These are phyloP conservation scores for Phytophthora tentaculata DNA, from an alignment of 352 stramenopile species.

Conservation along the genomic window DNA sequence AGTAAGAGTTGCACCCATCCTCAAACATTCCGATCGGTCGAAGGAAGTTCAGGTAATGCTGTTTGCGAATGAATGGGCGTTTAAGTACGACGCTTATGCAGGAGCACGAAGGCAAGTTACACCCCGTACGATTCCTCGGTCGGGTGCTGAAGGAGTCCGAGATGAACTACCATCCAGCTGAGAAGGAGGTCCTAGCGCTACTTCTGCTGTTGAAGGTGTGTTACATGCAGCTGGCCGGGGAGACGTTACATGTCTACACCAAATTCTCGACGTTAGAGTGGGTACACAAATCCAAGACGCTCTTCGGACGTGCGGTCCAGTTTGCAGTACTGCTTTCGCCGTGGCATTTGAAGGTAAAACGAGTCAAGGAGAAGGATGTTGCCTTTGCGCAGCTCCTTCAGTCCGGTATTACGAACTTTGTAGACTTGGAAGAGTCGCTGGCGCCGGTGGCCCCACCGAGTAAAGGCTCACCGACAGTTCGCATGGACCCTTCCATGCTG, in stretches of 20 bases:
- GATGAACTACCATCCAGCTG: background rate
- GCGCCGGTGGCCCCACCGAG: background rate
- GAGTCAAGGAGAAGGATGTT: background rate
- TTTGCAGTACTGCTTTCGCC: background rate
- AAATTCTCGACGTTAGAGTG: background rate
- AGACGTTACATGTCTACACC: background rate
- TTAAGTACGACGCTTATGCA: background rate
- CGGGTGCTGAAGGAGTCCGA: background rate
- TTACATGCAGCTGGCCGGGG: background rate
- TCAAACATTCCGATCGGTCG: background rate
- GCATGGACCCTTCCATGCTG: background rate
- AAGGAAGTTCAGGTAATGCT: background rate
- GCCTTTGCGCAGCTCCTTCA: background rate
- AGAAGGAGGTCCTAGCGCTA: background rate
- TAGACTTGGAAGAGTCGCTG: background rate
- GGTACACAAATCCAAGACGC: background rate
- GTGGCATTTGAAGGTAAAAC: too few species aligned
- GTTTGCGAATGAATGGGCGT: background rate
- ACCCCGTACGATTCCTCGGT: background rate
- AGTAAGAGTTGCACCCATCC: background rate
- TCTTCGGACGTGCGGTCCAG: background rate
- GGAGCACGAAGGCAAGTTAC: background rate
- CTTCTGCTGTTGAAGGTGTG: background rate
- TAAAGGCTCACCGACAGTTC: background rate
- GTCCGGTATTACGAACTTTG: background rate